Conservation (phyloP, 2,329 filamentous ascomycete species). For the Penicillium sp. region DNA sequence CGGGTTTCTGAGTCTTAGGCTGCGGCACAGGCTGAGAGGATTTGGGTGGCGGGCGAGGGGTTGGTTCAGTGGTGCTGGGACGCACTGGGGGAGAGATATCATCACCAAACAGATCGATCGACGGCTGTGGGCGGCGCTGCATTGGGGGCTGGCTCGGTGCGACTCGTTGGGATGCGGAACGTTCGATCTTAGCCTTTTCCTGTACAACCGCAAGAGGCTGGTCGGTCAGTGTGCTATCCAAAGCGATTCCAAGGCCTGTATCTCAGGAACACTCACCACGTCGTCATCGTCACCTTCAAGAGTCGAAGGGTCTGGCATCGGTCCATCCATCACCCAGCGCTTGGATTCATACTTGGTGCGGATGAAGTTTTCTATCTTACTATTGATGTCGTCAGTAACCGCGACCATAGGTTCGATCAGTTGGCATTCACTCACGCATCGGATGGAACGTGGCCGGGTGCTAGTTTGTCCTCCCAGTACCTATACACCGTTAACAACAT, state of each 20-base stretch:
- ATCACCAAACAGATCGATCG: slow-evolving; percentile 80
- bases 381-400: slow-evolving; percentile 26
- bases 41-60: slow-evolving; percentile 65
- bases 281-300: slow-evolving; percentile 91
- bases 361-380: slow-evolving; percentile 99
- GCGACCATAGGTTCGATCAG: background rate
- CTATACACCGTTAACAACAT: slow-evolving; percentile 33
- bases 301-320: slow-evolving; percentile 86
- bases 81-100: slow-evolving; percentile 65
- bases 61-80: slow-evolving; percentile 70
- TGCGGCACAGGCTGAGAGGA: slow-evolving; percentile 54
- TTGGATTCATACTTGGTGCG: slow-evolving; percentile 98
- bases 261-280: slow-evolving; percentile 54
- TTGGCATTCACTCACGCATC: slow-evolving; percentile 60
- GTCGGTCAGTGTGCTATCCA: slow-evolving; percentile 19
- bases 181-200: slow-evolving; percentile 67
- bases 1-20: slow-evolving; percentile 64
- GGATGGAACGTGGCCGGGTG: slow-evolving; percentile 84
- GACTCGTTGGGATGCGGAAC: slow-evolving; percentile 56
- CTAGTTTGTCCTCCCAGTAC: slow-evolving; percentile 94
- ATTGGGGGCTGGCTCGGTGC: slow-evolving; percentile 47
- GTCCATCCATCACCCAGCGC: slow-evolving; percentile 98
- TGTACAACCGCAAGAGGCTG: slow-evolving; percentile 67
- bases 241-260: background rate
- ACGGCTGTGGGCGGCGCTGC: slow-evolving; percentile 43